Percentiles rank a stretch among this genome's conserved stretches.
Evolutionary conservation across 129 eudicot genomes (phyloP).

Genomic region (Lactuca sativa): DNA sequence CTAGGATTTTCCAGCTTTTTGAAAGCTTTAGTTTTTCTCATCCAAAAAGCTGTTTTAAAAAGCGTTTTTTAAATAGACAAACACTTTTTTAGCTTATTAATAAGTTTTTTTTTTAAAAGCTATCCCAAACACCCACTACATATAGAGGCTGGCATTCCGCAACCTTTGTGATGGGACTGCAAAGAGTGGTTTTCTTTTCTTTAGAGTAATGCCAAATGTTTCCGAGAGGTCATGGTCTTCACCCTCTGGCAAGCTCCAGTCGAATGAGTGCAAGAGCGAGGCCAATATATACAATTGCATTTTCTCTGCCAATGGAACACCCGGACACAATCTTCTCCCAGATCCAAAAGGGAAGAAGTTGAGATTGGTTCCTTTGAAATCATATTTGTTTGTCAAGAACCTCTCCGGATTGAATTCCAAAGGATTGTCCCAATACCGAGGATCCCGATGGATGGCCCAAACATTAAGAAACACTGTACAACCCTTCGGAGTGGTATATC

Average conservation of each 20-base stretch:
- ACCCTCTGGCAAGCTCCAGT: slow-evolving; percentile 12
- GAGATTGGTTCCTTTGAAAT: slow-evolving; percentile 1
- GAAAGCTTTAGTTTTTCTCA: too few species aligned
- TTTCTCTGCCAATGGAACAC: slow-evolving; percentile 16
- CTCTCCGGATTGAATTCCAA: slow-evolving; percentile 8
- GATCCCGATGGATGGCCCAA: slow-evolving; percentile 17
- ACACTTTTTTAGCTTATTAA: too few species aligned
- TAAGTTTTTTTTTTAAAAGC: too few species aligned
- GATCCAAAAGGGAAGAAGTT: neutral
- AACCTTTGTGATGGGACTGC: slow-evolving; percentile 24
- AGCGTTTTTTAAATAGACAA: too few species aligned
- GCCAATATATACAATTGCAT: neutral
- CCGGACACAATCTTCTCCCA: slow-evolving; percentile 11
- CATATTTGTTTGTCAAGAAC: slow-evolving; percentile 14
- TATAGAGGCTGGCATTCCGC: neutral
- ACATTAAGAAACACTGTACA: slow-evolving; percentile 7
- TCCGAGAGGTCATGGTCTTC: slow-evolving; percentile 8
- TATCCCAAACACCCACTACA: too few species aligned
- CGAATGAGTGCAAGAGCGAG: slow-evolving; percentile 10
- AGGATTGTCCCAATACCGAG: slow-evolving; percentile 20
- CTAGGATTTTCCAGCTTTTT: too few species aligned
- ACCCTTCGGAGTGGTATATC: slow-evolving; percentile 7
- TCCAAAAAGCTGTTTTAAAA: too few species aligned
- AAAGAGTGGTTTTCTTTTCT: slow-evolving; percentile 15
- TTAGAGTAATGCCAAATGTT: neutral